phyloP scores from a whole-genome alignment of 2,329 filamentous ascomycete genomes.

The Diaporthe citrichinensis region DNA sequence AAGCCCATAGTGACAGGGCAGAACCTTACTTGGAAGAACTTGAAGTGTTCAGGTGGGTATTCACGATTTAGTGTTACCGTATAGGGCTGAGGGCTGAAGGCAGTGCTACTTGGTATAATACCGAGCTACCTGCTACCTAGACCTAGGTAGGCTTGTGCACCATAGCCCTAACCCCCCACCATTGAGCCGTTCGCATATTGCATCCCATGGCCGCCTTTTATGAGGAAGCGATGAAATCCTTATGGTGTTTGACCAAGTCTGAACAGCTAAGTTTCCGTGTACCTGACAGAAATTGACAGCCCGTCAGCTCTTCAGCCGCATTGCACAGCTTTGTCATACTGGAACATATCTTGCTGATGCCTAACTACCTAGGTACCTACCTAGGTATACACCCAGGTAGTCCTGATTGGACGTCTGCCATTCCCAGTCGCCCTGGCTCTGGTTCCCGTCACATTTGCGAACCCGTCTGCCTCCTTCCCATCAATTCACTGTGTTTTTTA shows the following conservation, averaged over 20 bases:
- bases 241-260: background rate
- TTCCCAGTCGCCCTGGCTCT: background rate
- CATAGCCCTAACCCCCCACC: constrained; percentile 5
- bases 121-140: too few relatives aligned
- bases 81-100: background rate
- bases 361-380: background rate
- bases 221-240: background rate
- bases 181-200: background rate
- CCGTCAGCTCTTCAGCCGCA: background rate
- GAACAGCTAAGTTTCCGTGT: background rate
- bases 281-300: background rate
- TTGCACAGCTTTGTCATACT: background rate
- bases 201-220: background rate
- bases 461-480: background rate
- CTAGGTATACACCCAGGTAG: background rate
- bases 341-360: background rate
- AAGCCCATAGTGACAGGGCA: background rate
- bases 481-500: background rate
- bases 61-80: background rate
- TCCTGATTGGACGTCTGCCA: background rate
- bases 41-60: background rate
- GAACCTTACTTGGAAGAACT: background rate
- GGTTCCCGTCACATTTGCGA: background rate
- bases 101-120: background rate
- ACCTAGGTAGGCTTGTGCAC: background rate